phyloP scores from a whole-genome alignment of 441 rosid species.

The Raphanus hybrid region DNA sequence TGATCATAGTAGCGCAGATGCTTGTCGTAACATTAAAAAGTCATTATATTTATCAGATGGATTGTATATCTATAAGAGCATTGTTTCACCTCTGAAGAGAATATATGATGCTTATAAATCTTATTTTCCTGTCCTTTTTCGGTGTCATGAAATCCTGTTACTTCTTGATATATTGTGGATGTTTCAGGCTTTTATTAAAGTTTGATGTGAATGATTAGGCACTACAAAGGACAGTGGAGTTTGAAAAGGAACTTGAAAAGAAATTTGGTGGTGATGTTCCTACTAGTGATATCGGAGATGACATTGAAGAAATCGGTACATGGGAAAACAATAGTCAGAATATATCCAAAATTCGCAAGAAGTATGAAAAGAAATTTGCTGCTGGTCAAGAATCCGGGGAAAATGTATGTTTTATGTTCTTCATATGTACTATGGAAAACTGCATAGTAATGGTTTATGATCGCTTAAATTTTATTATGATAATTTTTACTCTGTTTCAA shows the following conservation, averaged over 20 bases:
- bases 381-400: slow-evolving; percentile 70
- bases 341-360: slow-evolving; percentile 91
- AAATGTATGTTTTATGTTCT: slow-evolving; percentile 54
- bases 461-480: slow-evolving; percentile 28
- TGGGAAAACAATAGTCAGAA: slow-evolving; percentile 66
- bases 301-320: slow-evolving; percentile 87
- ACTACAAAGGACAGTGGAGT: slow-evolving; percentile 92
- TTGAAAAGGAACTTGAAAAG: slow-evolving; percentile 95
- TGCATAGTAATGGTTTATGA: background rate
- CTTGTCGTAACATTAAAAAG: background rate
- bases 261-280: slow-evolving; percentile 90
- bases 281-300: slow-evolving; percentile 69
- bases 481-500: slow-evolving; percentile 31
- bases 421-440: slow-evolving; percentile 14
- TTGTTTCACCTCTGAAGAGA: slow-evolving; percentile 23
- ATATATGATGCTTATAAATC: slow-evolving; percentile 12
- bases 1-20: slow-evolving; percentile 25
- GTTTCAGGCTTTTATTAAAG: slow-evolving; percentile 29
- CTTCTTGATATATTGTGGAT: slow-evolving; percentile 17
- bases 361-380: slow-evolving; percentile 94
- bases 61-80: background rate
- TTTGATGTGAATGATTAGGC: slow-evolving; percentile 59
- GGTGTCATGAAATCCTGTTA: slow-evolving; percentile 16
- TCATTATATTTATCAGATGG: slow-evolving; percentile 20
- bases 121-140: background rate